Evolutionary conservation across 768 basidiomycete genomes (phyloP), one percentile per base, ranked within the genome.

Genomic region (Termitomyces sp.): DNA sequence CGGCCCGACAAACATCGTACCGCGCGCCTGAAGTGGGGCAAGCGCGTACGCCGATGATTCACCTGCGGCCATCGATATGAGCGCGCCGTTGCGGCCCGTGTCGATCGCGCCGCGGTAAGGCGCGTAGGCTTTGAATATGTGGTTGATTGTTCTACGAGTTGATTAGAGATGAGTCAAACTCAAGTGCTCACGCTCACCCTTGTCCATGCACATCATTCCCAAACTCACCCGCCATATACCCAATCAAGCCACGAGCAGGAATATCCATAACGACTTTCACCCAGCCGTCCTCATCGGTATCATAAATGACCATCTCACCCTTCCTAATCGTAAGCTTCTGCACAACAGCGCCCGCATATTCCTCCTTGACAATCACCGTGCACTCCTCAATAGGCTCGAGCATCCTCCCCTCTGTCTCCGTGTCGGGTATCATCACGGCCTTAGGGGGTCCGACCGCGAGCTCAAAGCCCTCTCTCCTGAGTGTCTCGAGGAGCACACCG

Each of bases 171-270:
- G n/a, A n/a, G n/a, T n/a, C n/a, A n/a, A n/a, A n/a, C n/a, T n/a
- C n/a, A n/a, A n/a, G n/a, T n/a, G n/a, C n/a, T n/a, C n/a, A n/a
- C n/a, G n/a, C n/a, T n/a, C n/a, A n/a, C 77, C 79, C 78, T 64
- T 80, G 72, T 11, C 77, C 78, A 62, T 79, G 78, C 34, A 77
- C 76, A 59, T 80, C 77, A 45, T 79, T 79, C 61, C 75, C 75
- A 57, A 80, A 79, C 60, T 80, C 79, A 23, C 77, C 79, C 48
- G 77, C 75, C 74, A 80, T 76, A 55, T 79, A 80, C 7, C 78
- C 78, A 67, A 80, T 78, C 42, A 80, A 66, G 1, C 79, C 78
- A 27, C 79, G 60, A 5, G 77, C 73, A 34, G 79, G 78, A 12
- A 79, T 73, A 30, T 80, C 75, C 75, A 79, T 76, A 21, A 77